A percentile compares a stretch with the other conserved stretches of the same genome.
Conservation (phyloP, 768 basidiomycete species). For the Butyriboletus loyo region DNA sequence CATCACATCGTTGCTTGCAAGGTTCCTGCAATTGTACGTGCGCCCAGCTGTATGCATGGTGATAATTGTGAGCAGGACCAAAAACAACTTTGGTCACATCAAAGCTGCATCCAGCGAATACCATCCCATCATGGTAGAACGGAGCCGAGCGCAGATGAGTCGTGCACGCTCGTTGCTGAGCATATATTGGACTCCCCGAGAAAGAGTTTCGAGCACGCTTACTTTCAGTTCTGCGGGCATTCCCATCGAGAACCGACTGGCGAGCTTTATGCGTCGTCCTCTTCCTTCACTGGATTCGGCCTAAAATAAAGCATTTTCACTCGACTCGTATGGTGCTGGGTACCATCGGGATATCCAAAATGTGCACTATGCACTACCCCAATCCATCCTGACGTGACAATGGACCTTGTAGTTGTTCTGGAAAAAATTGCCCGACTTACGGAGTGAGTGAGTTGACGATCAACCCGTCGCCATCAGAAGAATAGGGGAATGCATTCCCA, state of each 20-base stretch:
- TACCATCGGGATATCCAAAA: constrained; percentile 12
- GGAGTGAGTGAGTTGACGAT: constrained; percentile 13
- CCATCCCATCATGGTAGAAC: too few relatives aligned
- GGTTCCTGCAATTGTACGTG: too few relatives aligned
- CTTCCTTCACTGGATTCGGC: constrained; percentile 15
- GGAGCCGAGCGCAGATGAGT: too few relatives aligned
- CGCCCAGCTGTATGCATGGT: too few relatives aligned
- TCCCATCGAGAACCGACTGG: constrained; percentile 18
- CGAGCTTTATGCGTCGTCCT: constrained; percentile 6
- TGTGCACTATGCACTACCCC: constrained; percentile 9
- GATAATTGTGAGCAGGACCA: too few relatives aligned
- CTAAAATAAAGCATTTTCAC: constrained; percentile 7
- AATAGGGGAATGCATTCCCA: constrained; percentile 1
- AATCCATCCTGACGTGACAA: constrained; percentile 11
- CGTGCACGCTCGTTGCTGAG: neutral
- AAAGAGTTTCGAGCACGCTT: constrained; percentile 9
- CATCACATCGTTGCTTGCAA: too few relatives aligned
- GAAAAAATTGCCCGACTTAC: constrained; percentile 2
- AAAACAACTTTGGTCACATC: too few relatives aligned
- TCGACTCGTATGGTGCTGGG: constrained; percentile 9
- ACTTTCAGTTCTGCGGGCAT: constrained; percentile 15
- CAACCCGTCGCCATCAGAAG: constrained; percentile 4
- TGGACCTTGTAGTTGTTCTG: neutral
- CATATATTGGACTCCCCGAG: constrained; percentile 4
- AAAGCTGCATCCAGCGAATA: too few relatives aligned